phyloP scores from a whole-genome alignment of 179 eudicot species.

The Corrigiola litoralis region DNA sequence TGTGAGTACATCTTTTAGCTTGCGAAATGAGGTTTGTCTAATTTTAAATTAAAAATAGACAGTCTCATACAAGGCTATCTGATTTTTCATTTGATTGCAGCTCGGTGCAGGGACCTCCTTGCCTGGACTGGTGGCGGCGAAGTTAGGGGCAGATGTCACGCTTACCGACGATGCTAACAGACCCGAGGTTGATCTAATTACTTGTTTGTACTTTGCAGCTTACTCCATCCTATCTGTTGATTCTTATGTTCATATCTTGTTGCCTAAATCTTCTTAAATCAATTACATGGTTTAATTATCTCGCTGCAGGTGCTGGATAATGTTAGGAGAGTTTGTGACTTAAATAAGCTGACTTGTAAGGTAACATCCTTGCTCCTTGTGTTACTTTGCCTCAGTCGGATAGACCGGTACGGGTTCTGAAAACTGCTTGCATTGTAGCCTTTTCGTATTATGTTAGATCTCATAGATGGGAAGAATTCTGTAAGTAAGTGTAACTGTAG shows the following conservation, averaged over 20 bases:
- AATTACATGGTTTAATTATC: background rate
- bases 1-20: background rate
- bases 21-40: background rate
- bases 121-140: constrained; percentile 95
- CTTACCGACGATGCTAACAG: constrained; percentile 59
- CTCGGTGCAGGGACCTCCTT: constrained; percentile 94
- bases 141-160: constrained; percentile 76
- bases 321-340: constrained; percentile 56
- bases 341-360: constrained; percentile 58
- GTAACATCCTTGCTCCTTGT: constrained; percentile 28
- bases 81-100: constrained; percentile 31
- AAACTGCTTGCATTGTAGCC: background rate
- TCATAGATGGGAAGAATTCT: background rate
- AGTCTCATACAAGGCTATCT: no score
- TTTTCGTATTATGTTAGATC: background rate
- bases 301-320: constrained; percentile 70
- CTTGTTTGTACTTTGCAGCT: background rate
- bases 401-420: background rate
- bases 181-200: constrained; percentile 64
- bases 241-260: background rate
- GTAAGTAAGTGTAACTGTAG: background rate
- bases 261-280: background rate
- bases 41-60: background rate
- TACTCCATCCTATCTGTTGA: background rate
- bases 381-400: background rate